Percentiles rank a stretch among this genome's conserved stretches.
These are phyloP conservation scores for Curvularia spicifera DNA, from an alignment of 2,329 filamentous ascomycete genomes.

Conservation along the genomic window DNA sequence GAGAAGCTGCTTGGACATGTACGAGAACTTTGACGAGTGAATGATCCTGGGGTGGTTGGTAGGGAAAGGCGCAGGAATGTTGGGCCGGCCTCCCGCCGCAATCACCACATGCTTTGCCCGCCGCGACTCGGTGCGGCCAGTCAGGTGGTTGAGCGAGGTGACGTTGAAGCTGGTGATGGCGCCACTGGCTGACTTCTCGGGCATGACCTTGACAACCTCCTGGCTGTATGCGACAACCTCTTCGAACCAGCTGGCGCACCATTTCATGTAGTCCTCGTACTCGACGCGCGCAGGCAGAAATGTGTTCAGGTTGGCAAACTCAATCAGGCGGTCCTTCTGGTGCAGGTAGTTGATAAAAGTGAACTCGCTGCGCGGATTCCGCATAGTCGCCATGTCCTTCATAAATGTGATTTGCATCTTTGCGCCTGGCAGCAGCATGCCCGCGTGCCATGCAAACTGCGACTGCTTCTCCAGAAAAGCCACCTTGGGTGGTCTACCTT, in stretches of 20 bases:
- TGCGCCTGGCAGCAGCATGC: constrained; percentile 91
- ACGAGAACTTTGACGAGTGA: constrained; percentile 87
- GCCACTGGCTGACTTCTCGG: constrained; percentile 59
- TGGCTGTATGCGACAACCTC: constrained; percentile 75
- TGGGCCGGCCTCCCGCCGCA: constrained; percentile 71
- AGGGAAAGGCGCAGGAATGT: constrained; percentile 73
- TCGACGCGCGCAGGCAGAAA: constrained; percentile 86
- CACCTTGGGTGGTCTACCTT: constrained; percentile 67
- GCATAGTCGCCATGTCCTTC: constrained; percentile 90
- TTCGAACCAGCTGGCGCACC: constrained; percentile 84
- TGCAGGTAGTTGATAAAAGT: constrained; percentile 97
- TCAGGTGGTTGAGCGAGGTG: constrained; percentile 66
- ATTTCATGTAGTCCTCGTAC: constrained; percentile 94
- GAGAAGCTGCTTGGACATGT: constrained; percentile 66
- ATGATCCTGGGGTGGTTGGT: constrained; percentile 74
- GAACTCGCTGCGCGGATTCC: constrained; percentile 87
- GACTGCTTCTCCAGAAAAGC: constrained; percentile 87
- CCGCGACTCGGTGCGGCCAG: constrained; percentile 61
- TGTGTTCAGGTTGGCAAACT: constrained; percentile 89
- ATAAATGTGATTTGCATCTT: constrained; percentile 99
- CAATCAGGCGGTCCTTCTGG: constrained; percentile 77
- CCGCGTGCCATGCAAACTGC: constrained; percentile 88
- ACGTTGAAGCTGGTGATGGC: constrained; percentile 72
- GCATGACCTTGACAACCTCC: constrained; percentile 75
- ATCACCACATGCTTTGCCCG: constrained; percentile 73